These are phyloP conservation scores for Calonectria pauciramosa DNA, from an alignment of 2,329 filamentous ascomycete species.

Conservation along the genomic window DNA sequence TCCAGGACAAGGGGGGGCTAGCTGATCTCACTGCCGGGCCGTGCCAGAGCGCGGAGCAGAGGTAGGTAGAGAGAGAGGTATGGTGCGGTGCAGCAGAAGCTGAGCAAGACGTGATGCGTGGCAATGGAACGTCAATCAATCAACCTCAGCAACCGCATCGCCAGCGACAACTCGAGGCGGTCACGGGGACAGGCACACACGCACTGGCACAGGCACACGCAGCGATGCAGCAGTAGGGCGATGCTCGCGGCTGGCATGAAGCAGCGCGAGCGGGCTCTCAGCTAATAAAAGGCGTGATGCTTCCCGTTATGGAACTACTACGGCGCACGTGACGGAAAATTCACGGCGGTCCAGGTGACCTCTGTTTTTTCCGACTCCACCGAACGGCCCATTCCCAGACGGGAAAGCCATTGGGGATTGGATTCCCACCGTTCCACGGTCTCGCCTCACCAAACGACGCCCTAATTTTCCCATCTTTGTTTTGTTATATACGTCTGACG, in stretches of 20 bases:
- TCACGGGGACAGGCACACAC: neutral
- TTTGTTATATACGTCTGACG: neutral
- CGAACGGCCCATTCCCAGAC: conserved; percentile 43
- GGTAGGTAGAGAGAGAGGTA: no score
- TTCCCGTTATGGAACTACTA: conserved; percentile 11
- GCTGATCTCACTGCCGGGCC: neutral
- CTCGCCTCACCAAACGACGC: conserved; percentile 18
- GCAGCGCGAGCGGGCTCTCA: neutral
- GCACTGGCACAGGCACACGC: neutral
- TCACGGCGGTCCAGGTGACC: conserved; percentile 44
- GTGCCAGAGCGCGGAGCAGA: neutral
- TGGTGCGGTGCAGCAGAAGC: neutral
- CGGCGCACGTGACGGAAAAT: conserved; percentile 44
- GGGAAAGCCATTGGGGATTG: conserved; percentile 30
- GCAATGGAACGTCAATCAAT: neutral
- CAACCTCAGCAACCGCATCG: neutral
- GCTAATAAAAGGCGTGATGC: conserved; percentile 7
- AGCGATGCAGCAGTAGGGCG: neutral
- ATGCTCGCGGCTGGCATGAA: neutral
- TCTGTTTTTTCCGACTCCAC: conserved; percentile 40
- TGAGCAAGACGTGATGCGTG: neutral
- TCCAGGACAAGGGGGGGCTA: neutral
- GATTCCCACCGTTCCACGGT: conserved; percentile 23
- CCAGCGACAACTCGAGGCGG: neutral
- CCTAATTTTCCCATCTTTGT: neutral